Base-by-base conservation (phyloP, 257 asterid species). In the Cordia subcordata region DNA sequence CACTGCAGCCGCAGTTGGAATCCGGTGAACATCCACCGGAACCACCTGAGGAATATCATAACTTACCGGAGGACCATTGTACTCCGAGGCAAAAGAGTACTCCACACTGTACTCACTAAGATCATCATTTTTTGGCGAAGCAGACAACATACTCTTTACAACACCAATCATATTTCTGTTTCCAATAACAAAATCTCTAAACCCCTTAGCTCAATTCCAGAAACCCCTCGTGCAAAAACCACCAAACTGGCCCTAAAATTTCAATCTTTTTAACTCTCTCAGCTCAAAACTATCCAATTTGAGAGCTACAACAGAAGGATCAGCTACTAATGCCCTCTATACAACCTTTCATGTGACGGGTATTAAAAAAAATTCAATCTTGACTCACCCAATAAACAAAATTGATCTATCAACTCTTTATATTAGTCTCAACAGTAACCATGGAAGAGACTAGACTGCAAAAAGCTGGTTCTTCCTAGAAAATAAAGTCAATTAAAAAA, bases 21-120 rank as follows among this genome's bases (percentile, higher is more conserved):
- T 83, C 75, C 72, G 86, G 68, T 68, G 76, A 60, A 89, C 78
- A 57, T 89, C 92, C 13, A 93, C 77, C 44, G 99, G 99, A 57
- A 70, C 72, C 18, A 82, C 81, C 64, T 73, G 79, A 33, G 97
- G 99, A 71, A 93, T 76, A 16, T 82, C 92, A 42, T 80, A 79
- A 55, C 75, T 68, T 45, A 93, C 75, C 0, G 89, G 90, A 64
- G 97, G 97, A 17, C 99, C 99, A 55, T 68, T 71, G 68, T 89
- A 89, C 79, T 86, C 99, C 57, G 76, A 42, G 23, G 97, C 99
- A 53, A 89, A 81, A 4, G 99, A 89, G 74, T 86, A 93, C n/a
- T 92, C 89, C 68, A 73, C 69, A 54, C 72, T 72, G 27, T 69
- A 72, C 1, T 70, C 82, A 13, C 66, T 81, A 17, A 42, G 35